Percentiles rank a stretch among this genome's conserved stretches.
Evolutionary conservation across 306 rosid species (phyloP).

Genomic region (Aeschynomene evenia): DNA sequence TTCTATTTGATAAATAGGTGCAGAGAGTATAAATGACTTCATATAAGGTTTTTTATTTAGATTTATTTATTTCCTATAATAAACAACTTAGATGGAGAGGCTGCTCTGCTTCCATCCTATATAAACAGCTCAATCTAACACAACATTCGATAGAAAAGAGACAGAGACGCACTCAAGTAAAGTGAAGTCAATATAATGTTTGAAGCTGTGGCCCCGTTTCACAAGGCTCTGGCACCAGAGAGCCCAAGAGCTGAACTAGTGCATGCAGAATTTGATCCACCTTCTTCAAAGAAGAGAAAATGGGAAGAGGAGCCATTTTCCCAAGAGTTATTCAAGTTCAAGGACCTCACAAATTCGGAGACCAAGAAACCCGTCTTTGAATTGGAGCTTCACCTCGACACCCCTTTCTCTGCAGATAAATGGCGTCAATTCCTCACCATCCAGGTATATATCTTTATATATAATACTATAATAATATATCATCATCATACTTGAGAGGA

Average conservation of each 20-base stretch:
- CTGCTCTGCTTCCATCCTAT: constrained; percentile 36
- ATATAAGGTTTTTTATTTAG: no score
- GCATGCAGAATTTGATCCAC: constrained; percentile 47
- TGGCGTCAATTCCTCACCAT: constrained; percentile 78
- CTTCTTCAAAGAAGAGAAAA: constrained; percentile 65
- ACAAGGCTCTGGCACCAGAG: constrained; percentile 48
- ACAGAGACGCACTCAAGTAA: neutral
- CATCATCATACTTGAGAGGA: no score
- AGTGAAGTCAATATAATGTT: no score
- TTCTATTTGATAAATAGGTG: no score
- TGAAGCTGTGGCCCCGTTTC: constrained; percentile 61
- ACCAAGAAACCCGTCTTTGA: constrained; percentile 41
- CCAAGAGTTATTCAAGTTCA: constrained; percentile 41
- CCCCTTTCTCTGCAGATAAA: constrained; percentile 60
- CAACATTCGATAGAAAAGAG: constrained; percentile 26
- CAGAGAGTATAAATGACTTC: no score
- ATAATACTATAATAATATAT: no score
- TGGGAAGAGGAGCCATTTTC: constrained; percentile 49
- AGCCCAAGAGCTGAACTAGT: constrained; percentile 40
- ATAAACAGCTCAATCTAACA: constrained; percentile 42
- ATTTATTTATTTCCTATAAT: no score
- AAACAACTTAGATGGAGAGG: no score
- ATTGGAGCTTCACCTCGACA: constrained; percentile 56
- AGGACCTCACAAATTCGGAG: constrained; percentile 39
- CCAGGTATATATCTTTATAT: constrained; percentile 51